phyloP scores from a whole-genome alignment of 495 filamentous ascomycete genomes.

The Hyaloscypha variabilis region DNA sequence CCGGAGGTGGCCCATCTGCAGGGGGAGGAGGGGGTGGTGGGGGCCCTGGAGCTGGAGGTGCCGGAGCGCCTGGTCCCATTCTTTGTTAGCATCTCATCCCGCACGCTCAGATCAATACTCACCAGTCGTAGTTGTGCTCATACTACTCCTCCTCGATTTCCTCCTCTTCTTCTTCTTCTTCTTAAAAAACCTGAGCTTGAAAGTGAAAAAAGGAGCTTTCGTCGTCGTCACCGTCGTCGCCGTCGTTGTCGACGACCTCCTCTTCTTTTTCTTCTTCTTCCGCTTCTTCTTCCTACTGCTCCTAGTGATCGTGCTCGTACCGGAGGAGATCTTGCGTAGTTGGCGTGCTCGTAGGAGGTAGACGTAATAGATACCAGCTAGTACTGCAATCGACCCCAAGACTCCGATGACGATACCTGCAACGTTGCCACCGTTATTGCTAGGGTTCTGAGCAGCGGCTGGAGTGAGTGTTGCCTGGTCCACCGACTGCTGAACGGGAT shows the following conservation, averaged over 20 bases:
- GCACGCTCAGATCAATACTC: neutral
- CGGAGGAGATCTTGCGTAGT: neutral
- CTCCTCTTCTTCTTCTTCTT: neutral
- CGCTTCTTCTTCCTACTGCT: neutral
- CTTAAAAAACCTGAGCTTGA: neutral
- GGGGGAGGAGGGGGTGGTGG: neutral
- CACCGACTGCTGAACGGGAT: neutral
- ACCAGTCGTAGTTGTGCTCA: neutral
- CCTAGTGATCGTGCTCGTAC: neutral
- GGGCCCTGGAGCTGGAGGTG: no score
- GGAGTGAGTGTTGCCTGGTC: neutral
- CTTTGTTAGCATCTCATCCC: neutral
- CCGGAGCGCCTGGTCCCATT: neutral
- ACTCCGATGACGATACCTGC: conserved; percentile 3
- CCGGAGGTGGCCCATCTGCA: no score
- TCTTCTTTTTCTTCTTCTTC: neutral
- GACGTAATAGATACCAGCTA: conserved; percentile 1
- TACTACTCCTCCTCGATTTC: neutral
- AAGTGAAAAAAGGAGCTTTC: neutral
- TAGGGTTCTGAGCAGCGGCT: neutral
- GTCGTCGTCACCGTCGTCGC: no score
- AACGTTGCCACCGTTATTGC: neutral
- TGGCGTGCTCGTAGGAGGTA: neutral
- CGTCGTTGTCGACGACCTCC: no score
- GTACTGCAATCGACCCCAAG: neutral